Percentiles rank a stretch among this genome's conserved stretches.
Evolutionary conservation across 768 basidiomycete genomes (phyloP).

Genomic region (Xanthoconium purpureum): DNA sequence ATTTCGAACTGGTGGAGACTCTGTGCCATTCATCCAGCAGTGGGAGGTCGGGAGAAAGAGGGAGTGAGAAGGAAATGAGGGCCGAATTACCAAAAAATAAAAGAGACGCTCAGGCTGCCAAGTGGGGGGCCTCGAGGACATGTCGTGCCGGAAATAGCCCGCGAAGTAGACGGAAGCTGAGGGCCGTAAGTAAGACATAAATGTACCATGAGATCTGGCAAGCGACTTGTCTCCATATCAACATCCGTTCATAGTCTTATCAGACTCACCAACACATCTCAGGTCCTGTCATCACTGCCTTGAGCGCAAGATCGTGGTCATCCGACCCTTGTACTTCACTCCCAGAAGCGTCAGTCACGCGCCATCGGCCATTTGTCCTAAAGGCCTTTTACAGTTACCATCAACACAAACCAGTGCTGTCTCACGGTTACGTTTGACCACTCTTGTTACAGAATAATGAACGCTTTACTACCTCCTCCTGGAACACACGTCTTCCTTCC

Average conservation of each 20-base stretch:
- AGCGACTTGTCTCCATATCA: constrained; percentile 21
- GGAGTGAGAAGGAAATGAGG: constrained; percentile 9
- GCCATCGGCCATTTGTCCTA: neutral
- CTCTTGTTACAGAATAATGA: neutral
- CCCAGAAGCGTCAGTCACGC: neutral
- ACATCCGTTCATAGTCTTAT: constrained; percentile 7
- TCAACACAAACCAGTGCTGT: constrained; percentile 24
- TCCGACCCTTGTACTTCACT: neutral
- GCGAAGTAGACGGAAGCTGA: constrained; percentile 8
- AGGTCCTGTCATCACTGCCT: neutral
- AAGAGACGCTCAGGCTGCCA: constrained; percentile 20
- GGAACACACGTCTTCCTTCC: constrained; percentile 52
- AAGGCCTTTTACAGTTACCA: constrained; percentile 14
- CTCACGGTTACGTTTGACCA: neutral
- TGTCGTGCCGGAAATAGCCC: constrained; percentile 25
- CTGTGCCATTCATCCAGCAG: constrained; percentile 35
- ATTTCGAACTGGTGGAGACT: constrained; percentile 40
- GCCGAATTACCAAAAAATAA: neutral
- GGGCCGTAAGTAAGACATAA: neutral
- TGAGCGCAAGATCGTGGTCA: neutral
- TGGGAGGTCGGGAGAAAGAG: constrained; percentile 2
- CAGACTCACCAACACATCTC: neutral
- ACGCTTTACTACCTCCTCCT: constrained; percentile 31
- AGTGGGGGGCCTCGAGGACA: constrained; percentile 31
- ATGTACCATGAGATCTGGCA: neutral